phyloP scores from a whole-genome alignment of 176 grass and related monocot species.

The Oryza meyeriana region DNA sequence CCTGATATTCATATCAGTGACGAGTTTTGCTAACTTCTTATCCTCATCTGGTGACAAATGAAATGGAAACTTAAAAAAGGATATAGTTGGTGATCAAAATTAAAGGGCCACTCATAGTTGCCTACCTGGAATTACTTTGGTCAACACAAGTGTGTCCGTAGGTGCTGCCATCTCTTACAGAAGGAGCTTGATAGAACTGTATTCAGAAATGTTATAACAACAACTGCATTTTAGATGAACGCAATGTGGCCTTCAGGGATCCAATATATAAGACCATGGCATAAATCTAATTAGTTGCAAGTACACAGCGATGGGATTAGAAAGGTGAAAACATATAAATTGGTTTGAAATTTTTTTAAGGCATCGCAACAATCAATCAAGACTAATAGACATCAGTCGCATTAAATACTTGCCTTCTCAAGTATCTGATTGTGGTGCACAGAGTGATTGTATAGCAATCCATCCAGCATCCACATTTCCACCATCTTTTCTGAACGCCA shows the following conservation, averaged over 20 bases:
- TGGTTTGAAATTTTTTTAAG: background rate
- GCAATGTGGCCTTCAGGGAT: constrained; percentile 65
- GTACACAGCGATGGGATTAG: background rate
- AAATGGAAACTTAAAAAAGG: background rate
- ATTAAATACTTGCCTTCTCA: constrained; percentile 51
- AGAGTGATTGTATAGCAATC: constrained; percentile 87
- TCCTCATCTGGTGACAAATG: constrained; percentile 75
- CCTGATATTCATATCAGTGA: constrained; percentile 82
- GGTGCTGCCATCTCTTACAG: constrained; percentile 89
- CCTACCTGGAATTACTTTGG: constrained; percentile 80
- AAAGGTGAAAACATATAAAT: background rate
- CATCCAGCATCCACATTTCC: constrained; percentile 50
- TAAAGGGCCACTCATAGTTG: background rate
- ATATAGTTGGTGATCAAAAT: background rate
- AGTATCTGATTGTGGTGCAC: constrained; percentile 79
- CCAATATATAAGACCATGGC: constrained; percentile 71
- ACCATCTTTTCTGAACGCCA: constrained; percentile 59
- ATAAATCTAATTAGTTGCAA: background rate
- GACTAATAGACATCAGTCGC: background rate
- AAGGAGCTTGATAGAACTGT: constrained; percentile 60
- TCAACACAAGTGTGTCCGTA: constrained; percentile 81
- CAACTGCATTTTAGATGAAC: constrained; percentile 60
- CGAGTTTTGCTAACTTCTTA: constrained; percentile 78
- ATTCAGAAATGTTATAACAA: constrained; percentile 72
- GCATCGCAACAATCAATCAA: background rate